These are phyloP conservation scores for Coniochaeta prunicola DNA, from an alignment of 2,329 filamentous ascomycete genomes.

Conservation along the genomic window DNA sequence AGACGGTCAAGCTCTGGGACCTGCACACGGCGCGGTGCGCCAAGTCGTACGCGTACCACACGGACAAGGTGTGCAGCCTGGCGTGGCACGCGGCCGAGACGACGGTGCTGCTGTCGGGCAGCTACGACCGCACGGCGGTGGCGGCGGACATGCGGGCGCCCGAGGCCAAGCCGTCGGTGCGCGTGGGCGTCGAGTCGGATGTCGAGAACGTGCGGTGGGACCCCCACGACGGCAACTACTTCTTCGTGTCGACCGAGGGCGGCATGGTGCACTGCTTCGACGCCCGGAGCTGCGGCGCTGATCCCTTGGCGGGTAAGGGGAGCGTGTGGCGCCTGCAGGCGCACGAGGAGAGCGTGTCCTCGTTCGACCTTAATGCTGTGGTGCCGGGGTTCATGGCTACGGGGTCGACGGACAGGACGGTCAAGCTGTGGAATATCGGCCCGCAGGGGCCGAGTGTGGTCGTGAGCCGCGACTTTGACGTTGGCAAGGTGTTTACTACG, in stretches of 20 bases:
- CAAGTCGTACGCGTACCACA: conserved; percentile 93
- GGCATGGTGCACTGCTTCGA: conserved; percentile 93
- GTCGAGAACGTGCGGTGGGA: conserved; percentile 93
- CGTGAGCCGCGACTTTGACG: conserved; percentile 81
- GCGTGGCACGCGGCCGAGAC: conserved; percentile 87
- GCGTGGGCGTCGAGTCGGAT: conserved; percentile 93
- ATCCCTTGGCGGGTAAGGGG: conserved; percentile 63
- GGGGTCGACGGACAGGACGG: conserved; percentile 86
- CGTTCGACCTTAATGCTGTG: conserved; percentile 83
- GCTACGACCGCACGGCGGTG: conserved; percentile 89
- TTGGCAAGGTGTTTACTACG: conserved; percentile 90
- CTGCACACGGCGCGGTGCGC: conserved; percentile 86
- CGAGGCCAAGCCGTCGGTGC: conserved; percentile 62
- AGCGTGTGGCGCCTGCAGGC: conserved; percentile 92
- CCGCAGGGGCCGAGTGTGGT: conserved; percentile 80
- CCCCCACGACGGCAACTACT: conserved; percentile 84
- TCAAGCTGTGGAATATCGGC: conserved; percentile 94
- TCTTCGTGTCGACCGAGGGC: conserved; percentile 90
- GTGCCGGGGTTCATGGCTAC: conserved; percentile 93
- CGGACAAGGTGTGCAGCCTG: conserved; percentile 94
- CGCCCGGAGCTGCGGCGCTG: conserved; percentile 65
- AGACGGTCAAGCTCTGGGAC: conserved; percentile 97
- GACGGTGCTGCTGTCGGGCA: conserved; percentile 84
- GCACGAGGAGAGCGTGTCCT: conserved; percentile 84
- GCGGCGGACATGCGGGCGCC: conserved; percentile 96